These are phyloP conservation scores for Colletotrichum tamarilloi DNA, from an alignment of 2,329 filamentous ascomycete genomes.

Conservation along the genomic window DNA sequence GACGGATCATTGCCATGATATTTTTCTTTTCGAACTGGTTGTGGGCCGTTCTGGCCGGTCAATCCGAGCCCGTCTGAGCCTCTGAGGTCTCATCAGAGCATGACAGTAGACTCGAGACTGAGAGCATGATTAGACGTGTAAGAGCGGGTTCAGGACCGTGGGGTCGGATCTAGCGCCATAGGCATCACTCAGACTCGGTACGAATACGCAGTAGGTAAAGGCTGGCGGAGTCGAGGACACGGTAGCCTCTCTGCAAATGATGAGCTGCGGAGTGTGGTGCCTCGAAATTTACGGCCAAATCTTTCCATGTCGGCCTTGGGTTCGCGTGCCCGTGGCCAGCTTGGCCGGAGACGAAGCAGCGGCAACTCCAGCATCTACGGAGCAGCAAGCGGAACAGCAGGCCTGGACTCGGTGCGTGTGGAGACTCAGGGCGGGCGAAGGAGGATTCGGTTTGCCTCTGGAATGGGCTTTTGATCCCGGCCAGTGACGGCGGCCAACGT, in stretches of 20 bases:
- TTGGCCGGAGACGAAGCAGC: conserved; percentile 14
- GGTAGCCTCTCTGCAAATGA: conserved; percentile 8
- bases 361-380: neutral
- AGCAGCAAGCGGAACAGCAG: conserved; percentile 5
- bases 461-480: conserved; percentile 20
- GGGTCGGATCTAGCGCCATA: neutral
- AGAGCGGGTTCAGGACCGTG: neutral
- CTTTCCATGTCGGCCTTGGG: conserved; percentile 1
- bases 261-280: neutral
- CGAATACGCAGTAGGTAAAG: too few species aligned
- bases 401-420: conserved; percentile 24
- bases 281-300: neutral
- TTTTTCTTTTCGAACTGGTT: conserved; percentile 3
- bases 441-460: conserved; percentile 25
- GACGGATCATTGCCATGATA: neutral
- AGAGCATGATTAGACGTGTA: neutral
- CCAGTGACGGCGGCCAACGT: conserved; percentile 36
- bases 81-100: conserved; percentile 11
- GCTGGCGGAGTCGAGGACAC: conserved; percentile 14
- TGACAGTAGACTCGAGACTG: neutral
- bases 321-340: neutral
- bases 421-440: conserved; percentile 5
- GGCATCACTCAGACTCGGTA: neutral
- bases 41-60: conserved; percentile 22
- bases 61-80: conserved; percentile 11